These are phyloP conservation scores for Peribolospora kevripleyi DNA, from an alignment of 768 basidiomycete genomes.

Conservation along the genomic window DNA sequence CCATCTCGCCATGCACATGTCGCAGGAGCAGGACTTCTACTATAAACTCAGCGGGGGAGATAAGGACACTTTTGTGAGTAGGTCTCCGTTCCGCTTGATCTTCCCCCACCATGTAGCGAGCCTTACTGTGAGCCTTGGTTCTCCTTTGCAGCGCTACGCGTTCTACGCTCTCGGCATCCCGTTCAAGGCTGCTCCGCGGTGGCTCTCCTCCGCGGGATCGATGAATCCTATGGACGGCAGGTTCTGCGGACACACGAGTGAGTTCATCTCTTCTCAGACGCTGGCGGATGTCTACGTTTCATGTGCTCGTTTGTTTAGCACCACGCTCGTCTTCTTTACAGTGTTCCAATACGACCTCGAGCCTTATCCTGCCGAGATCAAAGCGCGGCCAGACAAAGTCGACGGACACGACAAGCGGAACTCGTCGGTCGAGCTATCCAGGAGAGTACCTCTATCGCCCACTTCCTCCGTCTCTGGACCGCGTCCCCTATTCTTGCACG, in stretches of 20 bases:
- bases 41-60: slow-evolving; percentile 20
- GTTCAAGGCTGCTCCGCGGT: slow-evolving; percentile 18
- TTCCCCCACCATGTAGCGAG: neutral
- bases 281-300: neutral
- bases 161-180: slow-evolving; percentile 19
- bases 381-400: slow-evolving; percentile 8
- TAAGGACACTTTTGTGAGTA: slow-evolving; percentile 21
- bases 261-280: slow-evolving; percentile 3
- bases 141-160: slow-evolving; percentile 15
- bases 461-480: too few relatives aligned
- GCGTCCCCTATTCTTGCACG: slow-evolving; percentile 19
- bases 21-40: slow-evolving; percentile 22
- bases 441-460: too few relatives aligned
- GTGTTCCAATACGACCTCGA: slow-evolving; percentile 19
- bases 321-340: slow-evolving; percentile 4
- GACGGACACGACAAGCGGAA: neutral
- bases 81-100: neutral
- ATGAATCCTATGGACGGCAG: slow-evolving; percentile 7
- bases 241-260: slow-evolving; percentile 21
- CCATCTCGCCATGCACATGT: slow-evolving; percentile 20
- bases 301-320: neutral
- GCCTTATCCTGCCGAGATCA: slow-evolving; percentile 5
- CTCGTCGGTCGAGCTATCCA: too few relatives aligned
- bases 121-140: neutral
- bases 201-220: slow-evolving; percentile 18